Base-by-base conservation (phyloP, 2,329 filamentous ascomycete genomes). In the Colletotrichum sublineola region DNA sequence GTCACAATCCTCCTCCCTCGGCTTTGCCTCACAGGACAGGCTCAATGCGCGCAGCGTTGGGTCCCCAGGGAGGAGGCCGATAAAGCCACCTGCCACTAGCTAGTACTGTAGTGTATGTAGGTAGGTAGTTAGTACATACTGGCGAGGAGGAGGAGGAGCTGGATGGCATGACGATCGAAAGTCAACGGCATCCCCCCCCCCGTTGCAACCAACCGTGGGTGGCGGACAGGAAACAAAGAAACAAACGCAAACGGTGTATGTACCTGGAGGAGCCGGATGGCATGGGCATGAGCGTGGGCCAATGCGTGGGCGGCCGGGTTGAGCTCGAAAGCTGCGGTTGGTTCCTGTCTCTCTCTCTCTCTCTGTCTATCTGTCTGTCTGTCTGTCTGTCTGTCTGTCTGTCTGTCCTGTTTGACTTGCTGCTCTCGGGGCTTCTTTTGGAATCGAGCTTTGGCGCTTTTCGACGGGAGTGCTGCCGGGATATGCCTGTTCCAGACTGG, bases 391-490 rank as follows among this genome's bases (percentile, higher is more conserved):
- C 15, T 7, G 42, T 44, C 42, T 44, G 6, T 1, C 8, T 14
- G 38, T 14, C 11, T 40, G 40, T 5, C n/a, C 40, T n/a, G 24
- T 15, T 46, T 46, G 44, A n/a, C 36, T 20, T 8, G 57, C 58
- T 60, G 68, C 65, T 60, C 69, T 68, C 69, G 58, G 69, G 42
- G 53, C 57, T 53, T 58, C 65, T 40, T 20, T 29, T 31, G 36
- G 36, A 40, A 36, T 63, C 52, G 11, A 63, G 58, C 18, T 52
- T 57, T 52, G 52, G 46, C 57, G 58, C 52, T 53, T 58, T 67
- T 33, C 18, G 65, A 44, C 58, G 65, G 65, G 58, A 57, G 64
- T 52, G 63, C 38, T 48, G 55, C 65, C 20, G 65, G 68, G 65
- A 58, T 71, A 48, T 46, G 58, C 52, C 58, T 68, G 69, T 58